Evolutionary conservation across 306 rosid genomes (phyloP).

Genomic region (Vigna nakashimae): DNA sequence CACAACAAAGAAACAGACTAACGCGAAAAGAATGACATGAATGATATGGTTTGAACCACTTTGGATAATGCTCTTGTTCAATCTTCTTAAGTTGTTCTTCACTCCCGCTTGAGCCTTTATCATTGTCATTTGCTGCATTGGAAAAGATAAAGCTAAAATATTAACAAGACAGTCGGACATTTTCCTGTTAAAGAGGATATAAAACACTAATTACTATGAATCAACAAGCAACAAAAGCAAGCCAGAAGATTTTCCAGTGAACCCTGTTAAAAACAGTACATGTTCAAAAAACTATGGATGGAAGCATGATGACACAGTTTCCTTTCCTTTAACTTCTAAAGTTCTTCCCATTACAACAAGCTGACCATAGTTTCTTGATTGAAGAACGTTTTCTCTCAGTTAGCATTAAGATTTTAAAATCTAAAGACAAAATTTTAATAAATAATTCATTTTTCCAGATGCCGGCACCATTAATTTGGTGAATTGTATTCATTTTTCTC

Average conservation of each 20-base stretch:
- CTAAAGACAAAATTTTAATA: neutral
- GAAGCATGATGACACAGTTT: conserved; percentile 13
- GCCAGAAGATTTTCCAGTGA: neutral
- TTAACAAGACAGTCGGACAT: conserved; percentile 24
- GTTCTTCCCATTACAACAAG: conserved; percentile 13
- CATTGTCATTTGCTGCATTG: conserved; percentile 76
- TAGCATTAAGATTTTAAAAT: conserved; percentile 26
- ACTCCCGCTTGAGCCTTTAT: conserved; percentile 91
- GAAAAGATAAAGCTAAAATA: conserved; percentile 38
- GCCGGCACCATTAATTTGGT: neutral
- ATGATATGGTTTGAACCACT: conserved; percentile 78
- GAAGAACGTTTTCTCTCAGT: conserved; percentile 27
- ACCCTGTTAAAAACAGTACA: neutral
- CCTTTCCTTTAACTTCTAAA: conserved; percentile 7
- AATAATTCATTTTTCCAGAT: conserved; percentile 12
- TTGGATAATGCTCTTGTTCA: conserved; percentile 83
- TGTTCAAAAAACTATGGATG: conserved; percentile 31
- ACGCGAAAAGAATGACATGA: conserved; percentile 77
- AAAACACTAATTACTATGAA: neutral
- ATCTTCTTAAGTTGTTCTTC: conserved; percentile 86
- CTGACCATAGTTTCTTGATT: conserved; percentile 1
- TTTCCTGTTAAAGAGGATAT: conserved; percentile 15
- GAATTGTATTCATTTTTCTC: neutral
- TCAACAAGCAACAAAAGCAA: conserved; percentile 28
- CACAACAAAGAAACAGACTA: conserved; percentile 69